Conservation (phyloP, 2,329 filamentous ascomycete genomes). For the Xylariaceae sp. region DNA sequence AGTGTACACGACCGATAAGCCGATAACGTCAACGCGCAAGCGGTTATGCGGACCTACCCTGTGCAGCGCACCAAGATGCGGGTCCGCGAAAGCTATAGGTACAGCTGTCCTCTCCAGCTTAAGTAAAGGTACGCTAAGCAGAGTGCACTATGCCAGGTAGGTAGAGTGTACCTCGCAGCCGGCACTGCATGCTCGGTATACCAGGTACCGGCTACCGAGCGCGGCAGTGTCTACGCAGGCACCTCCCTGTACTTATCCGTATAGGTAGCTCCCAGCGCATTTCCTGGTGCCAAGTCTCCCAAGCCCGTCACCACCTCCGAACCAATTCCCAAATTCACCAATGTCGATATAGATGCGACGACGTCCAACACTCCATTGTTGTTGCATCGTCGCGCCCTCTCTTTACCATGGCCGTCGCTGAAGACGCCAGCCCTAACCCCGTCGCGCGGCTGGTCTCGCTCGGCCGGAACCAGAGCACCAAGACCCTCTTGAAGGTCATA, state of each 20-base stretch:
- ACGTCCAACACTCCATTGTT: conserved; percentile 17
- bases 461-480: conserved; percentile 75
- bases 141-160: conserved; percentile 3
- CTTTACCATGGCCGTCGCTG: conserved; percentile 38
- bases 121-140: too few relatives aligned
- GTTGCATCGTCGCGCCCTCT: conserved; percentile 27
- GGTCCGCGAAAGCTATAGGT: conserved; percentile 29
- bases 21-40: neutral
- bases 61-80: neutral
- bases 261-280: neutral
- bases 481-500: conserved; percentile 79
- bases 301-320: neutral
- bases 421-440: conserved; percentile 30
- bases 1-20: too few relatives aligned
- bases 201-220: too few relatives aligned
- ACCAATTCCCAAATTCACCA: conserved; percentile 6
- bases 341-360: conserved; percentile 28
- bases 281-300: conserved; percentile 1
- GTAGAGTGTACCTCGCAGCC: neutral
- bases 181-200: too few relatives aligned
- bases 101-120: conserved; percentile 30
- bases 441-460: conserved; percentile 56
- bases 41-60: neutral
- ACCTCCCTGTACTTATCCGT: too few relatives aligned
- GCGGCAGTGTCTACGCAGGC: neutral